These are phyloP conservation scores for Teunomyces pallodes DNA, from an alignment of 805 yeast genomes.

Conservation along the genomic window DNA sequence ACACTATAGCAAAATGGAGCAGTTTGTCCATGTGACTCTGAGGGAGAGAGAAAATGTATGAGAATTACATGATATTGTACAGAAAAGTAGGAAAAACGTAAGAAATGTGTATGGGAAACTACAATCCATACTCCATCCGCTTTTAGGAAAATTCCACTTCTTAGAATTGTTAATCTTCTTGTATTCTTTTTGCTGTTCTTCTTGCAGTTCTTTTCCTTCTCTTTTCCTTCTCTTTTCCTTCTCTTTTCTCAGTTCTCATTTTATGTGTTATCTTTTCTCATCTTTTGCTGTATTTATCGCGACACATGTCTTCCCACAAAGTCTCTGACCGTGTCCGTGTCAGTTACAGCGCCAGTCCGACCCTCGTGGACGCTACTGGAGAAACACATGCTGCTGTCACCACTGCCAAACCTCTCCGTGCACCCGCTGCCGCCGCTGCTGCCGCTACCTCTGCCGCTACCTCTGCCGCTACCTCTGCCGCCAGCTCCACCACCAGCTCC, in stretches of 20 bases:
- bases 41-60: too few relatives aligned
- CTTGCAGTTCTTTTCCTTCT: not conserved
- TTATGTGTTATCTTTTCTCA: not conserved
- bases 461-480: not conserved
- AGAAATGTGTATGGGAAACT: too few relatives aligned
- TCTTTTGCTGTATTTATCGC: not conserved
- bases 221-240: not conserved
- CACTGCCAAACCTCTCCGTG: not conserved
- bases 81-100: too few relatives aligned
- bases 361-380: not conserved
- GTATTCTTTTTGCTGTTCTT: not conserved
- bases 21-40: too few relatives aligned
- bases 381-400: not conserved
- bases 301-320: conserved; percentile 2
- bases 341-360: conserved; percentile 1
- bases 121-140: too few relatives aligned
- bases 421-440: not conserved
- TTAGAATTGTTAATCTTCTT: not conserved
- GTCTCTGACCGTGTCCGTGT: conserved; percentile 2
- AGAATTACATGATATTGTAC: too few relatives aligned
- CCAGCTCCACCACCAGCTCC: not conserved
- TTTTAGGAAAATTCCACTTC: too few relatives aligned
- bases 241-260: not conserved
- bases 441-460: not conserved
- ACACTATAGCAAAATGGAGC: too few relatives aligned